Base-by-base conservation (phyloP, 2,329 filamentous ascomycete genomes). In the Setomelanomma holmii region DNA sequence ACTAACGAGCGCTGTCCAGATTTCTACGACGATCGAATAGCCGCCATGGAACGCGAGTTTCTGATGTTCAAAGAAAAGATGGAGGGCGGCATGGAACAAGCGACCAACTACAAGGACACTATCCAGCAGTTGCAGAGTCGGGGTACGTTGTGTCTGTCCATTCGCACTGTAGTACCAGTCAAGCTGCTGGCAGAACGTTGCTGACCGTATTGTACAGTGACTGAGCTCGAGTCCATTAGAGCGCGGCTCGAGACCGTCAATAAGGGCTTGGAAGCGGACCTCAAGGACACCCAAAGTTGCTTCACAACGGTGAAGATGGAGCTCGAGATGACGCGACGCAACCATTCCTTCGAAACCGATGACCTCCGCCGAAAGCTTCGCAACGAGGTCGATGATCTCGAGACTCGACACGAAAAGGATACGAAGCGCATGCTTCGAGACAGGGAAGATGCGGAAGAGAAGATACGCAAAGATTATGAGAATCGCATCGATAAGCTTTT, bases 11-110 rank as follows among this genome's bases (percentile, higher is more conserved):
- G 79, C 76, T 70, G 73, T 72, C 79, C 83, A 90, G 89, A 84
- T 67, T 93, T 89, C 83, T 91, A 97, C 72, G 88, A 92, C 64
- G 85, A 85, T 55, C 86, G 88, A 59, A 83, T 97, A 61, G 86
- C 87, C 57, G 84, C 86, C 53, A 88, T 97, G 76, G 90, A 96
- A 45, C 68, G 65, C 80, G 81, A 93, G 66, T 91, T 91, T 69
- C 82, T 84, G 41, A 80, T 83, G 53, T 80, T 98, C 56, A 88
- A 89, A 67, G 82, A 88, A 51, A 87, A 89, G 58, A 86, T 97
- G 69, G 86, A 86, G 52, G 82, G 83, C 24, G 87, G 89, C 19
- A 82, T 88, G 10, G 83, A 82, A 35, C 87, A 91, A 48, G 87
- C 85, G 63, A 87, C 84, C 50, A 83, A 81, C 4, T 80, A 91